Evolutionary conservation across 2,329 filamentous ascomycete genomes (phyloP), one percentile per base, ranked within the genome.

Genomic region (Aspergillus amoenus): DNA sequence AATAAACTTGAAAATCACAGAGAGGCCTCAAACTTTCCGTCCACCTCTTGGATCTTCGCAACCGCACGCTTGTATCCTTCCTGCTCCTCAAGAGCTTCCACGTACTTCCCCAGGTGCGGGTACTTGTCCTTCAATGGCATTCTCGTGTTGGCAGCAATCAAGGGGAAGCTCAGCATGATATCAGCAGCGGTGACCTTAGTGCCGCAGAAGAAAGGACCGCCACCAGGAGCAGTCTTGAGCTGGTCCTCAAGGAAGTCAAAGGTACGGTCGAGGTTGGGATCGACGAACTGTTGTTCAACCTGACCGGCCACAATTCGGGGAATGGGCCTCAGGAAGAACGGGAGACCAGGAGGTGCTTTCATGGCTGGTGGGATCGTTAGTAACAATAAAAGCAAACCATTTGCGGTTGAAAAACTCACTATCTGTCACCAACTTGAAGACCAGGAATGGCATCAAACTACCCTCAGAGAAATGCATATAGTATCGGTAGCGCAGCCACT

Each of bases 391-490:
- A 34, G 2, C 2, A 21, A 34, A 3, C 21, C 13, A 13, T 43
- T 21, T 9, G 5, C 5, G n/a, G 15, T 12, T 24, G 18, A 21
- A 13, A 2, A 60, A 73, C 80, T 66, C 78, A 81, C 82, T 76
- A 45, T 81, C 69, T 18, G 89, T 77, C 24, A 96, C 75, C 15
- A 94, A 69, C 13, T 80, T 76, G 60, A 90, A 74, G 1, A 93
- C 74, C 61, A 94, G 72, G 47, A 86, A 78, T 0, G 85, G 83
- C 88, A 95, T 94, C 60, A 97, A 76, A 59, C 84, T 90, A 11
- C 93, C 93, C 76, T 97, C 93, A 5, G 85, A 82, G 73, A 93
- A 97, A 71, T 96, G 89, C 81, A 96, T 84, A 64, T 85, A 85
- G 70, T 91, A 90, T 68, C 81, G 78, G 67, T 86, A 85, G 42